Conservation (phyloP, 2,329 filamentous ascomycete genomes). For the Colletotrichum limetticola region DNA sequence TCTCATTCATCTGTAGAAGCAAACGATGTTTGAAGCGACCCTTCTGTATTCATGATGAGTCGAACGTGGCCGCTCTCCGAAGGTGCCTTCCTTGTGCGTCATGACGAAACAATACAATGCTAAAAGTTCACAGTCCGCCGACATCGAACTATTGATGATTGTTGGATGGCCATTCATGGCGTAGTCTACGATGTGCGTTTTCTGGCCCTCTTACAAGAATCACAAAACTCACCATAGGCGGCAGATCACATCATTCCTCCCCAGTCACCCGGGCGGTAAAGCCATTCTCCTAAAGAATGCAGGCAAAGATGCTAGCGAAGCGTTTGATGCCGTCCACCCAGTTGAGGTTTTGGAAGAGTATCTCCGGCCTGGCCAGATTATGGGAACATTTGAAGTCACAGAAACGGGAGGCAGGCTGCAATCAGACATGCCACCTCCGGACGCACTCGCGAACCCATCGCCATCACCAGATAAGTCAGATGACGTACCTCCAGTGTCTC, state of each 20-base stretch:
- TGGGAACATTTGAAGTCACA: constrained; percentile 74
- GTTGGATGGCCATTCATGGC: constrained; percentile 86
- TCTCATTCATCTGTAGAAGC: not conserved
- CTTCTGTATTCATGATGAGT: not conserved
- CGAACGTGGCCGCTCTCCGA: not conserved
- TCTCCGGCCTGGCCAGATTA: constrained; percentile 73
- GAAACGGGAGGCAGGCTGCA: not conserved
- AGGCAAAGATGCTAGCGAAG: constrained; percentile 83
- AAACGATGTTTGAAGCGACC: not conserved
- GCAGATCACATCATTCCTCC: constrained; percentile 70
- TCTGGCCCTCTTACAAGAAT: not conserved
- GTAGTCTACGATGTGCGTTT: constrained; percentile 82
- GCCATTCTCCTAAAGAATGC: constrained; percentile 84
- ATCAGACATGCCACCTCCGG: not conserved
- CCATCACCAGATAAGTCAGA: constrained; percentile 31
- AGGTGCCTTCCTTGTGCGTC: not conserved
- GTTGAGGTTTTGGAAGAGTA: constrained; percentile 82
- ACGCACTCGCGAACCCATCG: constrained; percentile 57
- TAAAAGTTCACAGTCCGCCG: constrained; percentile 69
- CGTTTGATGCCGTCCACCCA: constrained; percentile 88
- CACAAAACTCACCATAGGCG: not conserved
- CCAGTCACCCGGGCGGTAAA: constrained; percentile 80
- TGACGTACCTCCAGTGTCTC: constrained; percentile 65
- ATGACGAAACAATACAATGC: not conserved
- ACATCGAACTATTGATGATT: constrained; percentile 79